Conservation (phyloP, 2,329 filamentous ascomycete genomes). For the Stagonosporopsis vannaccii region DNA sequence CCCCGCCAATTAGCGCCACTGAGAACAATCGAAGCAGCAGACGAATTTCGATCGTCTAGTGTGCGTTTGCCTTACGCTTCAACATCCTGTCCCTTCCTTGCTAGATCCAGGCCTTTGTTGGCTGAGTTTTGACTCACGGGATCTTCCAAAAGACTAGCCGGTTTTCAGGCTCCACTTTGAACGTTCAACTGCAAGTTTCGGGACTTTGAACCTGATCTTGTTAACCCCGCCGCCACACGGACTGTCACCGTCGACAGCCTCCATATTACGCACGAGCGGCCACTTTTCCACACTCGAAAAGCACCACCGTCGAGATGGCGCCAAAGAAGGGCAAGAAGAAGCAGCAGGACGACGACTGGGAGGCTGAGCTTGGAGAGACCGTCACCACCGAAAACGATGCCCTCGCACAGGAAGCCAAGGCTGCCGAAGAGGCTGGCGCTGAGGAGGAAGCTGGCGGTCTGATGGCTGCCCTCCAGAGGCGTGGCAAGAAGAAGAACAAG, state of each 20-base stretch:
- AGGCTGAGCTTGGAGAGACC: slow-evolving; percentile 85
- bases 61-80: slow-evolving; percentile 36
- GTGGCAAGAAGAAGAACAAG: slow-evolving; percentile 83
- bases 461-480: slow-evolving; percentile 61
- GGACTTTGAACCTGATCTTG: slow-evolving; percentile 13
- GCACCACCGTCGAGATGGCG: slow-evolving; percentile 67
- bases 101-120: slow-evolving; percentile 37
- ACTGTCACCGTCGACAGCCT: slow-evolving; percentile 8
- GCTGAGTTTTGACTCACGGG: slow-evolving; percentile 34
- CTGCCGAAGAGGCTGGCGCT: slow-evolving; percentile 44
- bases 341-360: slow-evolving; percentile 92
- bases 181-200: slow-evolving; percentile 8
- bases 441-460: slow-evolving; percentile 60
- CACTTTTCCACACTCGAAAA: neutral
- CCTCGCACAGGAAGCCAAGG: slow-evolving; percentile 47
- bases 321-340: slow-evolving; percentile 94
- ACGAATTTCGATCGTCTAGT: slow-evolving; percentile 37
- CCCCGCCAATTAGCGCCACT: slow-evolving; percentile 18
- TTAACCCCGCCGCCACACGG: slow-evolving; percentile 25
- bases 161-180: slow-evolving; percentile 18
- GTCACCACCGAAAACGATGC: slow-evolving; percentile 66
- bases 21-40: slow-evolving; percentile 17
- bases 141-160: slow-evolving; percentile 17
- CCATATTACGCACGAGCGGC: slow-evolving; percentile 11
- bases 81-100: slow-evolving; percentile 25